phyloP scores from a whole-genome alignment of 1,284 basidiomycete species.

The Kalmanozyma brasiliensis region DNA sequence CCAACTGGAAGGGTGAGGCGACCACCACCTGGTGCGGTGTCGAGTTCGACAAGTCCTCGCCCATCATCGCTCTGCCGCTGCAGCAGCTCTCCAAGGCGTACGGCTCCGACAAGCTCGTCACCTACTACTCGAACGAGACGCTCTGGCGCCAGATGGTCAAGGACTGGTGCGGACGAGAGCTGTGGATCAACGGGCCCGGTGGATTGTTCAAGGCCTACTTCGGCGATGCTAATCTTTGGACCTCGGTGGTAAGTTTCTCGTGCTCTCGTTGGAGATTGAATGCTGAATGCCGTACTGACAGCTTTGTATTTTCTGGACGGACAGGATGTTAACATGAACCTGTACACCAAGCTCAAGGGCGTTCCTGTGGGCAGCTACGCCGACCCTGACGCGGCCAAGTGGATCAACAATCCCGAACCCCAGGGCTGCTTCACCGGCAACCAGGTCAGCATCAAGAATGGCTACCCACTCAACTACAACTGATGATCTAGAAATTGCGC shows the following conservation, averaged over 20 bases:
- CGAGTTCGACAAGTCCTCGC: conserved; percentile 39
- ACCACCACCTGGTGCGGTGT: conserved; percentile 49
- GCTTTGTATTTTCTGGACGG: too few species aligned
- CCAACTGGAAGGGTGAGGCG: conserved; percentile 53
- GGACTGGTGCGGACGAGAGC: conserved; percentile 47
- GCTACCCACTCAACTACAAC: conserved; percentile 37
- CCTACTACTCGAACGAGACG: conserved; percentile 41
- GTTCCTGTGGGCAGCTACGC: conserved; percentile 18
- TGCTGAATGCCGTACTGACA: too few species aligned
- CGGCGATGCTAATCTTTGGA: conserved; percentile 47
- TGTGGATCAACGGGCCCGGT: conserved; percentile 34
- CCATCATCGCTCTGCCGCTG: conserved; percentile 45
- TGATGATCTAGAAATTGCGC: not conserved
- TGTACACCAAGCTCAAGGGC: conserved; percentile 43
- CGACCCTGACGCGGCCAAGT: conserved; percentile 38
- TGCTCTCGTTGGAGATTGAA: too few species aligned
- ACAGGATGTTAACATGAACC: conserved; percentile 48
- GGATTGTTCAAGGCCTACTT: conserved; percentile 47
- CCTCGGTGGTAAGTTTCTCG: too few species aligned
- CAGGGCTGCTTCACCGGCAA: conserved; percentile 39
- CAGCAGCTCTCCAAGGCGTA: conserved; percentile 38
- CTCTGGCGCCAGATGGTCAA: conserved; percentile 37
- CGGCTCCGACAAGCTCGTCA: conserved; percentile 27
- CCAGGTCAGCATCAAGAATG: conserved; percentile 31
- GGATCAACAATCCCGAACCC: conserved; percentile 31